Percentiles rank a stretch among this genome's conserved stretches.
These are phyloP conservation scores for Cutaneotrichosporon arboriforme DNA, from an alignment of 1,284 basidiomycete species.

Conservation along the genomic window DNA sequence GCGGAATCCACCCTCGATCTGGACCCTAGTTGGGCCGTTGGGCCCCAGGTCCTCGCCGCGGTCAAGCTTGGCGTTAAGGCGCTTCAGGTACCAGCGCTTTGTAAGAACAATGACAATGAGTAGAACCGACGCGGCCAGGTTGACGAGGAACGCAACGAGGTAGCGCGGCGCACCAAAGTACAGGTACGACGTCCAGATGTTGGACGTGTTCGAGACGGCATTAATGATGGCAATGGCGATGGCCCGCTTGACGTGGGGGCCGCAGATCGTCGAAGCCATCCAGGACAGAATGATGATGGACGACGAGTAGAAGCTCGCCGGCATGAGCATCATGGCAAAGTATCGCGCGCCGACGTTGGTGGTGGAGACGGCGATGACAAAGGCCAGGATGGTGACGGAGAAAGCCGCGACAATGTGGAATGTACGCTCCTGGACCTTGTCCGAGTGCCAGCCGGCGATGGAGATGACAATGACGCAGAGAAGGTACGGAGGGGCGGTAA, in stretches of 20 bases:
- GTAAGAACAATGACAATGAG: slow-evolving; percentile 29
- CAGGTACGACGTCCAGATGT: slow-evolving; percentile 47
- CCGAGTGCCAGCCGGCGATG: slow-evolving; percentile 39
- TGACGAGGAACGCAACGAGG: slow-evolving; percentile 38
- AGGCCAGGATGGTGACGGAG: slow-evolving; percentile 60
- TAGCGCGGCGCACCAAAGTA: slow-evolving; percentile 38
- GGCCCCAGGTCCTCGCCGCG: slow-evolving; percentile 33
- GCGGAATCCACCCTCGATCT: slow-evolving; percentile 39
- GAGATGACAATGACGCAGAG: slow-evolving; percentile 36
- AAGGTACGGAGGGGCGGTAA: slow-evolving; percentile 44
- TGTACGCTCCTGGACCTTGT: slow-evolving; percentile 36
- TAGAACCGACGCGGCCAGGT: slow-evolving; percentile 40
- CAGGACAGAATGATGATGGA: slow-evolving; percentile 44
- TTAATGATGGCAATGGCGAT: slow-evolving; percentile 48
- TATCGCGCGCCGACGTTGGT: slow-evolving; percentile 42
- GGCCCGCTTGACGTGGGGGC: slow-evolving; percentile 46
- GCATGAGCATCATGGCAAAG: slow-evolving; percentile 36
- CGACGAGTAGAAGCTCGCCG: slow-evolving; percentile 38
- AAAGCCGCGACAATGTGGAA: slow-evolving; percentile 17
- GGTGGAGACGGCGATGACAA: slow-evolving; percentile 59
- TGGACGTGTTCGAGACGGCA: slow-evolving; percentile 43
- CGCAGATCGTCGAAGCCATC: slow-evolving; percentile 42
- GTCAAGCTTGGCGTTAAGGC: slow-evolving; percentile 42
- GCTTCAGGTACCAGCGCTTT: slow-evolving; percentile 34
- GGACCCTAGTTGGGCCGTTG: slow-evolving; percentile 34